A percentile compares a stretch with the other conserved stretches of the same genome.
Evolutionary conservation across 73 alveolate species (phyloP).

Genomic region (Loxodes magnus): DNA sequence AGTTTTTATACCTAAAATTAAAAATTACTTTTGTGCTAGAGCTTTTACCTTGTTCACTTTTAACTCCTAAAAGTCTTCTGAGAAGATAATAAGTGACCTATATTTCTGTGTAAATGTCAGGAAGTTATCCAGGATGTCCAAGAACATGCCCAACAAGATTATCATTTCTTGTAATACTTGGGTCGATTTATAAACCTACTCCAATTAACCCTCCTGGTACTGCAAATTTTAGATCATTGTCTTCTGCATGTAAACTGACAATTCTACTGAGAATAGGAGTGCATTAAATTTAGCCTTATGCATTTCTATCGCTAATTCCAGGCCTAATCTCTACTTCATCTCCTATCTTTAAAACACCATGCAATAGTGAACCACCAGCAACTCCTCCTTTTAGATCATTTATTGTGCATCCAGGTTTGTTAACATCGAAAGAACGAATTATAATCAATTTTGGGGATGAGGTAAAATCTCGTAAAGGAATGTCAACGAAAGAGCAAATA

Average conservation of each 20-base stretch:
- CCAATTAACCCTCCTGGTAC: constrained; percentile 99
- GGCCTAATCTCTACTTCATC: constrained; percentile 98
- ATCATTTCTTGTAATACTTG: constrained; percentile 85
- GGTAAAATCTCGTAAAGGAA: constrained; percentile 94
- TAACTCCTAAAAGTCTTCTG: constrained; percentile 90
- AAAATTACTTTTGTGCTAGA: constrained; percentile 17
- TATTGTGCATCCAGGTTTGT: constrained; percentile 94
- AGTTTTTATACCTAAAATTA: constrained; percentile 25
- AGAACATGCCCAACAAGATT: constrained; percentile 86
- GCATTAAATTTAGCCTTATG: constrained; percentile 44
- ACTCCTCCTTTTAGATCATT: constrained; percentile 97
- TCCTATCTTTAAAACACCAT: constrained; percentile 92
- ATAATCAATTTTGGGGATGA: constrained; percentile 80
- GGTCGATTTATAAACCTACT: constrained; percentile 97
- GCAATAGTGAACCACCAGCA: constrained; percentile 97
- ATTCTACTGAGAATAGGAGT: constrained; percentile 69
- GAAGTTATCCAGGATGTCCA: constrained; percentile 98
- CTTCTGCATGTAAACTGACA: constrained; percentile 87
- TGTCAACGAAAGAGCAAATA: constrained; percentile 83
- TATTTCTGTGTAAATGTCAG: constrained; percentile 71
- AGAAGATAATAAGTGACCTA: constrained; percentile 29
- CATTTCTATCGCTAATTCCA: constrained; percentile 81
- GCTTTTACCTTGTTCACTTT: constrained; percentile 59
- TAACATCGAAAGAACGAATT: constrained; percentile 96
- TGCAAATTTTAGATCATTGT: constrained; percentile 93